Conservation (phyloP, 192 early-diverging fungal genomes). For the Podila minutissima region DNA sequence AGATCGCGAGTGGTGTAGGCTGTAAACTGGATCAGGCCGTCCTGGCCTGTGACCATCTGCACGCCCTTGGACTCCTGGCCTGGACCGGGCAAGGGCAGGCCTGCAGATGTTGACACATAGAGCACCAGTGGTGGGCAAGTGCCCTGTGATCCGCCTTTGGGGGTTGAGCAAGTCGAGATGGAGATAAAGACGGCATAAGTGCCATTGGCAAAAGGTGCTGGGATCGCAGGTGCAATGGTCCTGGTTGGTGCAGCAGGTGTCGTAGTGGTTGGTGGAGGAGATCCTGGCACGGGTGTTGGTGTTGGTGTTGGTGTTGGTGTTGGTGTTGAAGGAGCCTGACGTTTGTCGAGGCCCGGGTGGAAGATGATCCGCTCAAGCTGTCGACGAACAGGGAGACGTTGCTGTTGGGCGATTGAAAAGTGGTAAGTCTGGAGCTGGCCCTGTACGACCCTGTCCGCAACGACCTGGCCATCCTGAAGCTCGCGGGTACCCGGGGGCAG, state of each 20-base stretch:
- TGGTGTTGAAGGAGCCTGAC: conserved; percentile 4
- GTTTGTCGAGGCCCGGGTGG: conserved; percentile 13
- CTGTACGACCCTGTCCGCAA: conserved; percentile 34
- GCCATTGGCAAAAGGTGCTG: conserved; percentile 32
- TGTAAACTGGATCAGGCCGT: conserved; percentile 40
- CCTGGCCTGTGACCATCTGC: conserved; percentile 5
- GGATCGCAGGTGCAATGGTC: conserved; percentile 25
- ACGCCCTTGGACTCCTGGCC: conserved; percentile 29
- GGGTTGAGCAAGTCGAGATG: conserved; percentile 40
- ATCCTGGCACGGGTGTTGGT: background rate
- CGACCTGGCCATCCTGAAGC: conserved; percentile 30
- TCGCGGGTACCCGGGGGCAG: conserved; percentile 44
- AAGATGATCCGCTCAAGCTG: conserved; percentile 43
- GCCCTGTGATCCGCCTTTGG: conserved; percentile 2
- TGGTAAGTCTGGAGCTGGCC: conserved; percentile 47
- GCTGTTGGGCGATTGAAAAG: conserved; percentile 28
- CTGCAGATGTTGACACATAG: conserved; percentile 32
- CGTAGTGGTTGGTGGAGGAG: background rate
- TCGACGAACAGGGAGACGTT: conserved; percentile 23
- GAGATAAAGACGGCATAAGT: conserved; percentile 43
- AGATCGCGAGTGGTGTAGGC: conserved; percentile 32
- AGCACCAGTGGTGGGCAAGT: conserved; percentile 18
- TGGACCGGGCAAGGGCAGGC: conserved; percentile 36
- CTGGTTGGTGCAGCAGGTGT: conserved; percentile 14
- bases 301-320: background rate